Base-by-base conservation (phyloP, 805 yeast species). In the Metschnikowia kunwiensis region DNA sequence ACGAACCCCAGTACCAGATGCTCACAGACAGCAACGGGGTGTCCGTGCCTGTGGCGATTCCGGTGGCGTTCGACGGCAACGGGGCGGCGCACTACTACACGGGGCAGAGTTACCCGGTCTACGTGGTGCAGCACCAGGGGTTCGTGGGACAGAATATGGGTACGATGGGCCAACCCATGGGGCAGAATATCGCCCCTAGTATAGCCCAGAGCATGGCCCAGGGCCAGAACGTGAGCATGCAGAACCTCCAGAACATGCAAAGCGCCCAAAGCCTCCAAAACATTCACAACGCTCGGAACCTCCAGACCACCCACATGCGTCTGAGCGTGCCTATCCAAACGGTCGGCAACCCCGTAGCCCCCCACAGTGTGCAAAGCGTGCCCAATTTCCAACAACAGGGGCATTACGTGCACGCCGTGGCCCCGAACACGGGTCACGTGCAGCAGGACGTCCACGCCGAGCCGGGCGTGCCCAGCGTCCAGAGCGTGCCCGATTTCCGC, bases 71-170 rank as follows among this genome's bases (percentile, higher is more conserved):
- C 17, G 65, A 60, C 41, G 50, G 53, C 27, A 55, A 57, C 41
- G 67, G 68, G 4, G 53, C 57, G 33, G 36, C 49, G 7, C 52
- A 60, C 30, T 61, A 57, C 43, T 62, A 55, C 32, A 59, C 53
- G 35, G 43, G 43, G 27, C 44, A 31, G 27, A 53, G 60, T 15
- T 63, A 59, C 38, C 70, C 72, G 3, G 63, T 65, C 3, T 65
- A 65, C 42, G 51, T 64, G 21, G 56, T 65, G 7, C 55, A 55
- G 14, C 63, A 52, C n/a, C n/a, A n/a, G n/a, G n/a, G n/a, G n/a
- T n/a, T n/a, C n/a, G n/a, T n/a, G n/a, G n/a, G n/a, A n/a, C n/a
- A n/a, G n/a, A n/a, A n/a, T n/a, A n/a, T n/a, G n/a, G n/a, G n/a
- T n/a, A n/a, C n/a, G n/a, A n/a, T n/a, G n/a, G n/a, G n/a, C n/a